Base-by-base conservation (phyloP, 2,329 filamentous ascomycete species). In the Aspergillus flavus region DNA sequence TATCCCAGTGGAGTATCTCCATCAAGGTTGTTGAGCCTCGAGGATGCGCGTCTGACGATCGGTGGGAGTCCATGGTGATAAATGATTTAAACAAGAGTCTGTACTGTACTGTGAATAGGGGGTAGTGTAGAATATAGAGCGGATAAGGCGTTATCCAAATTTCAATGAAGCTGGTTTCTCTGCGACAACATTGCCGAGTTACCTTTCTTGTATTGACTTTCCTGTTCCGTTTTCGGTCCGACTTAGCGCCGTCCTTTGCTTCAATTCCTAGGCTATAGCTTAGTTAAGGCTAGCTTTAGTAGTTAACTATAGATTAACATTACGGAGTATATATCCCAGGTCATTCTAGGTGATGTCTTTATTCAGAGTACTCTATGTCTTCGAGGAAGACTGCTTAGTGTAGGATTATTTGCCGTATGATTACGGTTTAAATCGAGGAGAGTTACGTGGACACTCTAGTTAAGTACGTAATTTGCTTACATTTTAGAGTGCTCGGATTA, bases 1-100 rank as follows among this genome's bases (percentile, higher is more conserved):
- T 76, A 63, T 78, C 72, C 75, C 75, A 77, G 46, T 75, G 64
- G n/a, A 75, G 58, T 39, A 76, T 64, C 61, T 74, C 75, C 39
- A 73, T 63, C 28, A 75, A 59, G 16, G 55, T 67, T 46, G 58
- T 57, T 16, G 67, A 41, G 46, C 64, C 63, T 41, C 55, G 32
- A 41, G 48, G 23, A 30, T 53, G 64, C 39, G 62, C 55, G 12
- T 52, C 53, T 26, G 61, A 56, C 26, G 63, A 55, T 39, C 63
- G 65, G 46, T 67, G 63, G 30, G 61, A 16, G 32, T 63, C 61
- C 65, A 69, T 67, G 28, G 50, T 59, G 62, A 43, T 26, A 26
- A 45, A 19, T 30, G 23, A 23, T 26, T 10, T 14, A 14, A 34
- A n/a, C 34, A 34, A 50, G 43, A 52, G 32, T 21, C 41, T 28